These are phyloP conservation scores for Corymbia calophylla DNA, from an alignment of 441 rosid species.

Conservation along the genomic window DNA sequence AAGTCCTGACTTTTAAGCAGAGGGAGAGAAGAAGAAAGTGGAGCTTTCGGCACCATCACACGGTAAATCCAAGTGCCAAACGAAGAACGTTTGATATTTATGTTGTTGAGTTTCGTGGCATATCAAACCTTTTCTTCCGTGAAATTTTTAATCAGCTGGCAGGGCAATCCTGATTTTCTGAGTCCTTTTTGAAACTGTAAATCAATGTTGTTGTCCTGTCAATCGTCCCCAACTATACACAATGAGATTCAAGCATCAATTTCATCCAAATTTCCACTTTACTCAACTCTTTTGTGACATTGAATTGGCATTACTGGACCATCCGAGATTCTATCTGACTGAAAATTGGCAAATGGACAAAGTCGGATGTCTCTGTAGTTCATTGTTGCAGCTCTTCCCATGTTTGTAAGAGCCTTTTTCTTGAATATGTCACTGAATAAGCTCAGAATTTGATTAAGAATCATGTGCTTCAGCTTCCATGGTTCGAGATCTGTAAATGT, in stretches of 20 bases:
- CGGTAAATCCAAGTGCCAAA: not conserved
- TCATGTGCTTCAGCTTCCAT: not conserved
- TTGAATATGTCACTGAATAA: not conserved
- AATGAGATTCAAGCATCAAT: not conserved
- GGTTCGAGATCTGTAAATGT: not conserved
- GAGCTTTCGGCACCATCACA: not conserved
- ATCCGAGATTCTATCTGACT: not conserved
- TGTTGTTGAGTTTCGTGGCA: not conserved
- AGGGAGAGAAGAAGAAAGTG: not conserved
- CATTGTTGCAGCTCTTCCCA: not conserved
- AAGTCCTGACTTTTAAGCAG: not conserved
- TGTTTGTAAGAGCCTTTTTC: not conserved
- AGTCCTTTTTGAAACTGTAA: not conserved
- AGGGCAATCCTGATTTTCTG: too few relatives aligned
- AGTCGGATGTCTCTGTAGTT: not conserved
- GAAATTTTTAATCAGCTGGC: too few relatives aligned
- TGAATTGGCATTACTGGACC: not conserved
- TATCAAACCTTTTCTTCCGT: too few relatives aligned
- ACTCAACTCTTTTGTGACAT: not conserved
- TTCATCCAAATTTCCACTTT: not conserved
- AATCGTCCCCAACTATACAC: not conserved
- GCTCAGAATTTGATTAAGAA: not conserved
- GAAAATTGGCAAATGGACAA: not conserved
- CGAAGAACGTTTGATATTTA: not conserved
- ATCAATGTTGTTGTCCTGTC: not conserved